Evolutionary conservation across 2,329 filamentous ascomycete species (phyloP), one percentile per base, ranked within the genome.

Genomic region (Venturia pyrina): DNA sequence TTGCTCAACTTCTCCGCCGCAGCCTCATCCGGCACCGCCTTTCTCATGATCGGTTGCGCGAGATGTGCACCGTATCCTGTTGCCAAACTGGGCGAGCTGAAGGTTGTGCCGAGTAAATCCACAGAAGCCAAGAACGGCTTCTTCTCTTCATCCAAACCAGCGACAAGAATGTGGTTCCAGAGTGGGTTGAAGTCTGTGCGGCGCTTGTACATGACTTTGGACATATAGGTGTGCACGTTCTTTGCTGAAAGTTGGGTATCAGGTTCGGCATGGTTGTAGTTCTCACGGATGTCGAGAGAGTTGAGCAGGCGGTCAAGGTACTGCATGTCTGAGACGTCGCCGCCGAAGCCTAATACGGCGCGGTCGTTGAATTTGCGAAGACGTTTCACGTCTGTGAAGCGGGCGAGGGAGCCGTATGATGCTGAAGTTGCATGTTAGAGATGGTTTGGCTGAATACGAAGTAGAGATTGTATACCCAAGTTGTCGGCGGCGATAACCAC

Each of bases 261-360:
- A 62, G 72, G 71, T 11, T 76, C 75, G 71, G 82, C 73, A 48
- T 73, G 71, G 73, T 68, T 77, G 82, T 99, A 98, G 75, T 91
- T 89, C 82, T 98, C 93, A 76, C 89, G 85, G 77, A 96, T 91
- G 76, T 90, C 87, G 72, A 98, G 89, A 69, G 90, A 89, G 74
- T 85, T 88, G 71, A 99, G 88, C 74, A 96, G 87, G 72, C 95
- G 88, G 85, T 96, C 90, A 71, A 99, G 87, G 82, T 96, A 96
- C 82, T 99, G 95, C 95, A 99, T 98, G 82, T 99, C 95, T 70
- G 91, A 96, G 72, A 99, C 89, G 81, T 99, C 95, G 77, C 95
- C 95, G 77, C 92, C 91, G 80, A 98, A 96, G 73, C 95, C 95
- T 74, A 99, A 84, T 68, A 98, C 85, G 40, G 91, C 88, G 70